Percentiles rank a stretch among this genome's conserved stretches.
phyloP scores from a whole-genome alignment of 2,329 filamentous ascomycete species.

The Nothophaeocryptopus gaeumannii region DNA sequence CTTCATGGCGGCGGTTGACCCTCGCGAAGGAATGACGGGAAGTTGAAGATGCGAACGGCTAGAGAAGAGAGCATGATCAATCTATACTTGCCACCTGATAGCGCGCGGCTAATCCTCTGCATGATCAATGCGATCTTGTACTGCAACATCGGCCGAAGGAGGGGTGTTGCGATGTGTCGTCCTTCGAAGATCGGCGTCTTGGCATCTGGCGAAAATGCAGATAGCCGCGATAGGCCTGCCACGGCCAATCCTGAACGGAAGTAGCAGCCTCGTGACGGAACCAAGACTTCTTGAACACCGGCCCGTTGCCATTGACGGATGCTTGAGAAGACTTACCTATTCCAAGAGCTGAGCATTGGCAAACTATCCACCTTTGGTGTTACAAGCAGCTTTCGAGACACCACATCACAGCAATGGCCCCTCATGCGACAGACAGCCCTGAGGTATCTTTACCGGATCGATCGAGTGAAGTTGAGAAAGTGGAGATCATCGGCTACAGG shows the following conservation, averaged over 20 bases:
- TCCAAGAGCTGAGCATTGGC: too few relatives aligned
- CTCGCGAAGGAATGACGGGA: too few relatives aligned
- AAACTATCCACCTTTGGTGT: too few relatives aligned
- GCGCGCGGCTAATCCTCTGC: too few relatives aligned
- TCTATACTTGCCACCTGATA: too few relatives aligned
- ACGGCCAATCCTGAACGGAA: slow-evolving; percentile 8
- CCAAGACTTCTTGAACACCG: not conserved
- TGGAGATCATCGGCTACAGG: slow-evolving; percentile 7
- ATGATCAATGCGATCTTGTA: too few relatives aligned
- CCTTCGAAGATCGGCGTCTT: not conserved
- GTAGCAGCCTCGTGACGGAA: not conserved
- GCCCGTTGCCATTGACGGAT: too few relatives aligned
- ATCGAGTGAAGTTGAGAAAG: not conserved
- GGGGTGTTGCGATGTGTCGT: too few relatives aligned
- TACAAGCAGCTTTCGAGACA: not conserved
- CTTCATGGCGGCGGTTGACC: slow-evolving; percentile 7
- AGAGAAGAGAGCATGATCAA: too few relatives aligned
- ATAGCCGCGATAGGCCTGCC: slow-evolving; percentile 10
- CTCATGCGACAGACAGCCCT: slow-evolving; percentile 16
- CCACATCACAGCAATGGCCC: slow-evolving; percentile 15
- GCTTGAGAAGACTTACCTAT: too few relatives aligned
- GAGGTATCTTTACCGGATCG: not conserved
- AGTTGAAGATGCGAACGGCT: too few relatives aligned
- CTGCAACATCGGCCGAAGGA: too few relatives aligned
- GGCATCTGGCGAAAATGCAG: not conserved